phyloP scores from a whole-genome alignment of 208 protist species.

The Naegleria fowleri region DNA sequence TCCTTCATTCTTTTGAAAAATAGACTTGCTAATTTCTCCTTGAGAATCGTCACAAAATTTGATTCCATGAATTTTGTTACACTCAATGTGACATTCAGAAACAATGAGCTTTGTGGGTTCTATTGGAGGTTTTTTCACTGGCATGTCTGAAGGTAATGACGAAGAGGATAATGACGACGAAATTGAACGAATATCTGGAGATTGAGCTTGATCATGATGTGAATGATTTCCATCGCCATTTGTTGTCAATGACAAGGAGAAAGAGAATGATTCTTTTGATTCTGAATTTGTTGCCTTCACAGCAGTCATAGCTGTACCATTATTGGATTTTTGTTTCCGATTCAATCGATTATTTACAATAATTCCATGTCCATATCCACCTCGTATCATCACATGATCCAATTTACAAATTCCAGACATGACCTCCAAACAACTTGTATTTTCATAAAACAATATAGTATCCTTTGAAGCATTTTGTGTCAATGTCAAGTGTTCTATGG shows the following conservation, averaged over 20 bases:
- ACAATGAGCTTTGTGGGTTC: background rate
- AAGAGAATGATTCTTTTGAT: no score
- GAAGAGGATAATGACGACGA: no score
- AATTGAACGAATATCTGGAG: no score
- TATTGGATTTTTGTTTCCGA: background rate
- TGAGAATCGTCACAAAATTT: background rate
- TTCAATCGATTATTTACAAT: background rate
- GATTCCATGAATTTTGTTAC: background rate
- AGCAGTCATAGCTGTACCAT: no score
- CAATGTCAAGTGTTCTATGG: background rate
- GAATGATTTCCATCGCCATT: background rate
- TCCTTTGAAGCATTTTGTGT: background rate
- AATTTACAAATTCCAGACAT: background rate
- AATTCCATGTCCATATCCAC: background rate
- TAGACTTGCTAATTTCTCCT: background rate
- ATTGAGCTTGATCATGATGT: no score
- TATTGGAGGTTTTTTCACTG: background rate
- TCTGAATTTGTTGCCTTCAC: no score
- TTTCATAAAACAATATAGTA: background rate
- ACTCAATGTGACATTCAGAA: background rate
- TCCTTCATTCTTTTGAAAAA: background rate
- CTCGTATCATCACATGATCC: background rate
- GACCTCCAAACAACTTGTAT: background rate
- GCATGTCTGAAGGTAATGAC: no score
- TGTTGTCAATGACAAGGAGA: no score